Conservation (phyloP, 495 filamentous ascomycete species). For the Podospora fimiseda region DNA sequence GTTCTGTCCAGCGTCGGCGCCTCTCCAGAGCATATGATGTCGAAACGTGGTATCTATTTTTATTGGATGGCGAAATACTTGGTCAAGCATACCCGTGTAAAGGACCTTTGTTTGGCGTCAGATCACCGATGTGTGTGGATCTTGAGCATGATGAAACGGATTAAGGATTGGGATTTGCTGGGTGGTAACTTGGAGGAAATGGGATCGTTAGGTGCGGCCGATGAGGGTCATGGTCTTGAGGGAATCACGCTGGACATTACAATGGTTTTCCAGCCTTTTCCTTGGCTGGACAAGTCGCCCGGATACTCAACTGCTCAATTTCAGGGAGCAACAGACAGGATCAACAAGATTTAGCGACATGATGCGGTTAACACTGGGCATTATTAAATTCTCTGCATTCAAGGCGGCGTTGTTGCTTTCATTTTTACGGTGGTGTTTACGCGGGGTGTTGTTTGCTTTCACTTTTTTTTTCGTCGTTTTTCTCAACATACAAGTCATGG, state of each 20-base stretch:
- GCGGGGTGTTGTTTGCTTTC: constrained; percentile 12
- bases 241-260: constrained; percentile 63
- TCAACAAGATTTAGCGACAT: constrained; percentile 7
- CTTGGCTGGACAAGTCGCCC: constrained; percentile 25
- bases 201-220: constrained; percentile 52
- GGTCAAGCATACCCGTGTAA: constrained; percentile 39
- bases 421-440: constrained; percentile 14
- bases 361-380: constrained; percentile 10
- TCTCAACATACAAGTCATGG: constrained; percentile 1
- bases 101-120: constrained; percentile 42
- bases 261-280: constrained; percentile 53
- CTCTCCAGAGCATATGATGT: no score
- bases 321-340: constrained; percentile 10
- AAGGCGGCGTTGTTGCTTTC: constrained; percentile 24
- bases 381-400: constrained; percentile 19
- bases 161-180: constrained; percentile 47
- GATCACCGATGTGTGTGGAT: constrained; percentile 53
- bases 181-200: constrained; percentile 48
- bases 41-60: constrained; percentile 58
- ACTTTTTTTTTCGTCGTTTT: constrained; percentile 6
- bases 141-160: constrained; percentile 51
- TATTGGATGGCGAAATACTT: constrained; percentile 56
- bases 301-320: constrained; percentile 27
- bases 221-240: constrained; percentile 51
- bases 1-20: no score